Evolutionary conservation across 768 basidiomycete species (phyloP).

Genomic region (Lentinula lateritia): DNA sequence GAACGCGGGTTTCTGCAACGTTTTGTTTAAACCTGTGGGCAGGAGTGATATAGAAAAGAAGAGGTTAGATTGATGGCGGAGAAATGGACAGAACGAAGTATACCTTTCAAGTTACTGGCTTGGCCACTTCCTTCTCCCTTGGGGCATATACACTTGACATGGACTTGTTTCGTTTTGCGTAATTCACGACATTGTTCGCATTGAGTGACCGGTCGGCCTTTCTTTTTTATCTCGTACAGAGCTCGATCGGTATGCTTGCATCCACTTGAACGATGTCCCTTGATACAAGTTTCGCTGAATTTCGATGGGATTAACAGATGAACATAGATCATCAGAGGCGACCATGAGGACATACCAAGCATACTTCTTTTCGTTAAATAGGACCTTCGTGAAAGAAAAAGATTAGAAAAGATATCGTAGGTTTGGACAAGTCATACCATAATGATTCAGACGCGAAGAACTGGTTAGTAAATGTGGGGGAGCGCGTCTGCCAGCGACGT

Average conservation of each 20-base stretch:
- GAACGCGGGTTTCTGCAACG: conserved; percentile 70
- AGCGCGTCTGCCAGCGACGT: conserved; percentile 53
- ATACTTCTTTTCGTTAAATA: conserved; percentile 74
- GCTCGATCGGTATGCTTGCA: conserved; percentile 88
- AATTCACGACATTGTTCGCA: conserved; percentile 85
- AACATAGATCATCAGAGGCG: not conserved
- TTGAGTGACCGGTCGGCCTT: conserved; percentile 88
- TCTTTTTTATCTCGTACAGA: conserved; percentile 89
- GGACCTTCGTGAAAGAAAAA: conserved; percentile 37
- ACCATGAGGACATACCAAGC: conserved; percentile 53
- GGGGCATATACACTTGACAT: conserved; percentile 77
- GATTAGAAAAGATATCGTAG: not conserved
- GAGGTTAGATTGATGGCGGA: conserved; percentile 34
- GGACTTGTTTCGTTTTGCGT: conserved; percentile 80
- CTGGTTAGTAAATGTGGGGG: conserved; percentile 21
- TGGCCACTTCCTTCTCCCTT: conserved; percentile 57
- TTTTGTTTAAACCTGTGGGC: conserved; percentile 46
- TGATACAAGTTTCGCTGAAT: conserved; percentile 84
- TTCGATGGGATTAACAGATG: not conserved
- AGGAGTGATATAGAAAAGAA: conserved; percentile 12
- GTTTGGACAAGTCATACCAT: conserved; percentile 35
- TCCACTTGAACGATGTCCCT: conserved; percentile 90
- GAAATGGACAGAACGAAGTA: conserved; percentile 20
- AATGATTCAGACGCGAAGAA: conserved; percentile 2
- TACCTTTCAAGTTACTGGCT: conserved; percentile 57